Conservation (phyloP, 371 early-diverging fungal species). For the Apophysomyces trapeziformis region DNA sequence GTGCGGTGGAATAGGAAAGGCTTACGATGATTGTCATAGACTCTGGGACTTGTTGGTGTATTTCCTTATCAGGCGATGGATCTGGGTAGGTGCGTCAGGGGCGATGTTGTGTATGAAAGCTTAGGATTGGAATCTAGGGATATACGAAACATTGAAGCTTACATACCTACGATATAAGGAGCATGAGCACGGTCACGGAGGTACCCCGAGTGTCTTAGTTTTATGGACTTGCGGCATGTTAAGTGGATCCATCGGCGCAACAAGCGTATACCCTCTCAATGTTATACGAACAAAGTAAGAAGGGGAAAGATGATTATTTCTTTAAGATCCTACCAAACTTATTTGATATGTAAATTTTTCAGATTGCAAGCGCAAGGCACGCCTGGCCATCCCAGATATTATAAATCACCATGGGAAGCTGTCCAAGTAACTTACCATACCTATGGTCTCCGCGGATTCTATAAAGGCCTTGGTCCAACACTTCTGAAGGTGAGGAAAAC, state of each 20-base stretch:
- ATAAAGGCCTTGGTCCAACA: slow-evolving; percentile 84
- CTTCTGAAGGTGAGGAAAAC: slow-evolving; percentile 60
- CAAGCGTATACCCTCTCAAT: slow-evolving; percentile 73
- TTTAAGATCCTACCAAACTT: no score
- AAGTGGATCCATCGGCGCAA: slow-evolving; percentile 70
- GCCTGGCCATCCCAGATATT: slow-evolving; percentile 68
- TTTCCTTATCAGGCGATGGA: slow-evolving; percentile 85
- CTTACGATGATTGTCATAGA: slow-evolving; percentile 20
- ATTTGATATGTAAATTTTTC: background rate
- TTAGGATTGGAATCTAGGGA: slow-evolving; percentile 23
- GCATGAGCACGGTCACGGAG: slow-evolving; percentile 33
- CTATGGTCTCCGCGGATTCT: slow-evolving; percentile 82
- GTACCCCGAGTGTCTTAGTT: slow-evolving; percentile 53
- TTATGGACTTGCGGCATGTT: slow-evolving; percentile 70
- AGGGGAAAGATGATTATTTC: background rate
- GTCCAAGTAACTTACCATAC: slow-evolving; percentile 63
- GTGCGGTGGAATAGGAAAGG: no score
- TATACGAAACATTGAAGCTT: slow-evolving; percentile 75
- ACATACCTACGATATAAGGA: slow-evolving; percentile 58
- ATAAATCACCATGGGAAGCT: slow-evolving; percentile 69
- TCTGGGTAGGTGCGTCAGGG: slow-evolving; percentile 40
- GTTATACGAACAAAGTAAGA: slow-evolving; percentile 73
- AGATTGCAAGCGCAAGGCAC: slow-evolving; percentile 86
- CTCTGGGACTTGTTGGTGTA: slow-evolving; percentile 68
- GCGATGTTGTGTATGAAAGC: background rate